Evolutionary conservation across 495 filamentous ascomycete species (phyloP), one percentile per base, ranked within the genome.

Genomic region (Hypoxylon fragiforme): DNA sequence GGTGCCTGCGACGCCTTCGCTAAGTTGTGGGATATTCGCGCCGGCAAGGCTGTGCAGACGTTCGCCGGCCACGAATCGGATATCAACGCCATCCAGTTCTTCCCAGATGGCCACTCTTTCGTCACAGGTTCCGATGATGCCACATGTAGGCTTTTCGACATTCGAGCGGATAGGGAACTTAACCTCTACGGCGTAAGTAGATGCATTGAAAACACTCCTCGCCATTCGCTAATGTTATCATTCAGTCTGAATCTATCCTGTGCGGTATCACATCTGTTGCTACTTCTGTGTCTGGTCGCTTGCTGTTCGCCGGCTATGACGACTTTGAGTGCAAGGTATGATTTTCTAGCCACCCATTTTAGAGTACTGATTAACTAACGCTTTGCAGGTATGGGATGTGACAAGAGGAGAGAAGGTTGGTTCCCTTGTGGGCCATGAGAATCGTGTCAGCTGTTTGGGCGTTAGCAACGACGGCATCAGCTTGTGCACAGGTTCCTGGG

Each of bases 401-500:
- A 88, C 96, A 32, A 89, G 94, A 48, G 94, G 92, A 42, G 94
- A 98, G 70, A 95, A 95, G 73, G 91, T 98, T 49, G 94, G 94
- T 62, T 95, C 91, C 32, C 78, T 98, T 41, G 91, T 91, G 62
- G 95, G 94, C 56, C 94, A 98, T 72, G 95, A 98, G 71, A 98
- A 98, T 77, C 89, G 94, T 55, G 94, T 98, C 62, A 97, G 92
- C 83, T 98, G 94, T 67, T 74, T 98, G 57, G 94, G 94, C 52
- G 94, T 98, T 65, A 97, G 92, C 76, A 97, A 97, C 72, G 94
- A 98, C 67, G 94, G 91, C 46, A 96, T 97, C 78, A 97, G 94
- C 77, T 80, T 98, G 78, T 97, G 94, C 80, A 98, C 94, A 64
- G 94, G 94, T 75, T 98, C 94, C 62, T 98, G 94, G 94, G 94